These are phyloP conservation scores for Calvatia gigantea DNA, from an alignment of 768 basidiomycete genomes.

Conservation along the genomic window DNA sequence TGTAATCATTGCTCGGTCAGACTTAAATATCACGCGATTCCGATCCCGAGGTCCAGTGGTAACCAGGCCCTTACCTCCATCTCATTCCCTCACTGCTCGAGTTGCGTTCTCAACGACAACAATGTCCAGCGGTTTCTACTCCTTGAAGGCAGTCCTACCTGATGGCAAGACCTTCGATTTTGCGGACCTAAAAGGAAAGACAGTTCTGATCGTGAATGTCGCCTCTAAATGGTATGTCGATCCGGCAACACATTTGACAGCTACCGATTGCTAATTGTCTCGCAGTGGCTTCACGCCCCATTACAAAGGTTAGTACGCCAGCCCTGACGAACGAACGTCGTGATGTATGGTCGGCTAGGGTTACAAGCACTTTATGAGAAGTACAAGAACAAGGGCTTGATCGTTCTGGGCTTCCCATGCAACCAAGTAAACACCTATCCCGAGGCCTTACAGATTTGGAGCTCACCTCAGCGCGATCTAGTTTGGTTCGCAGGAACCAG, in stretches of 20 bases:
- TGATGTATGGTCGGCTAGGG: slow-evolving; percentile 34
- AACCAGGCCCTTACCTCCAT: not conserved
- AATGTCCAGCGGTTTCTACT: slow-evolving; percentile 48
- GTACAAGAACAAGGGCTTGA: slow-evolving; percentile 71
- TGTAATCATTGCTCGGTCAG: slow-evolving; percentile 24
- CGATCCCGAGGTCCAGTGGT: not conserved
- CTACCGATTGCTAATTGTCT: not conserved
- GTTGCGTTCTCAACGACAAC: not conserved
- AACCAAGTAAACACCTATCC: slow-evolving; percentile 56
- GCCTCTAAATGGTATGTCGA: slow-evolving; percentile 68
- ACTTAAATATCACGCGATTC: slow-evolving; percentile 18
- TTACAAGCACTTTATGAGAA: slow-evolving; percentile 80
- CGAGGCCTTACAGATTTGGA: not conserved
- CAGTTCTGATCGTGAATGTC: slow-evolving; percentile 74
- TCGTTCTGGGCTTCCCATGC: slow-evolving; percentile 89
- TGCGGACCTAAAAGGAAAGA: slow-evolving; percentile 68
- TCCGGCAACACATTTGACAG: not conserved
- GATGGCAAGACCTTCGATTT: slow-evolving; percentile 56
- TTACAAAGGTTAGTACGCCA: slow-evolving; percentile 51
- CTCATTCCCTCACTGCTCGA: not conserved
- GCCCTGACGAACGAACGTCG: no score
- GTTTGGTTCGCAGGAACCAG: slow-evolving; percentile 87
- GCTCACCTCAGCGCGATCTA: slow-evolving; percentile 23
- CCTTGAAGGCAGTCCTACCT: slow-evolving; percentile 64
- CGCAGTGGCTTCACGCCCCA: slow-evolving; percentile 81